Percentiles rank a stretch among this genome's conserved stretches.
phyloP scores from a whole-genome alignment of 1,139 yeast genomes.

The Saccharomyces hybrid region DNA sequence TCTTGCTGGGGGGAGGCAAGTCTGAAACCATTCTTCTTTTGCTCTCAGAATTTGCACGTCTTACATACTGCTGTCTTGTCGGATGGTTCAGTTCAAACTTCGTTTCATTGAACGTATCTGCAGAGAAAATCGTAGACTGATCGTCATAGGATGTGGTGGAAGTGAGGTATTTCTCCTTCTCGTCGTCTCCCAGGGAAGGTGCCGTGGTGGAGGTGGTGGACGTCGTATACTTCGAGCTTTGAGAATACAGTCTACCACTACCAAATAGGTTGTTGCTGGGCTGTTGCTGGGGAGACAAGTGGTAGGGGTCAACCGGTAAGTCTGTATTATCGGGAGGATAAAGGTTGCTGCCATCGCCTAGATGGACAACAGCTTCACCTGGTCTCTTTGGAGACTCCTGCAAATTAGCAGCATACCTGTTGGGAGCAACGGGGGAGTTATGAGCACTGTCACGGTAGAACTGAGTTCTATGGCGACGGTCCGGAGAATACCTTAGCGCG shows the following conservation, averaged over 20 bases:
- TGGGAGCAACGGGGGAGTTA: conserved; percentile 26
- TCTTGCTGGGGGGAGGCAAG: conserved; percentile 45
- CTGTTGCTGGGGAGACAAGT: conserved; percentile 2
- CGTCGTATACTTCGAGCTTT: conserved; percentile 16
- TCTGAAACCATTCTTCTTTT: conserved; percentile 48
- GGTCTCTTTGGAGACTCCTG: conserved; percentile 62
- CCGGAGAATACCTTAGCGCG: conserved; percentile 35
- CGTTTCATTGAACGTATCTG: conserved; percentile 34
- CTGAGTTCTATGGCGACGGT: conserved; percentile 28
- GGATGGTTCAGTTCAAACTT: conserved; percentile 36
- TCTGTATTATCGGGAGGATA: conserved; percentile 7
- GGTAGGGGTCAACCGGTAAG: not conserved
- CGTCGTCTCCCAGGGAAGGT: conserved; percentile 18
- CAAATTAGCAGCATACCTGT: conserved; percentile 43
- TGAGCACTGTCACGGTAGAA: conserved; percentile 28
- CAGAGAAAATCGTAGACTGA: conserved; percentile 30
- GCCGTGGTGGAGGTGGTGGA: conserved; percentile 26
- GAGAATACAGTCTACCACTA: conserved; percentile 14
- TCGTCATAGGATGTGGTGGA: conserved; percentile 22
- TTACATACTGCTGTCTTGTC: conserved; percentile 41
- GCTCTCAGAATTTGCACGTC: conserved; percentile 49
- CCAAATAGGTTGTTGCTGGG: conserved; percentile 12
- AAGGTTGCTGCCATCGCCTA: conserved; percentile 32
- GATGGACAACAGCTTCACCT: conserved; percentile 41
- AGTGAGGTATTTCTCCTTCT: conserved; percentile 21